Evolutionary conservation across 805 yeast species (phyloP), one percentile per base, ranked within the genome.

Genomic region (Kuraishia borneana): DNA sequence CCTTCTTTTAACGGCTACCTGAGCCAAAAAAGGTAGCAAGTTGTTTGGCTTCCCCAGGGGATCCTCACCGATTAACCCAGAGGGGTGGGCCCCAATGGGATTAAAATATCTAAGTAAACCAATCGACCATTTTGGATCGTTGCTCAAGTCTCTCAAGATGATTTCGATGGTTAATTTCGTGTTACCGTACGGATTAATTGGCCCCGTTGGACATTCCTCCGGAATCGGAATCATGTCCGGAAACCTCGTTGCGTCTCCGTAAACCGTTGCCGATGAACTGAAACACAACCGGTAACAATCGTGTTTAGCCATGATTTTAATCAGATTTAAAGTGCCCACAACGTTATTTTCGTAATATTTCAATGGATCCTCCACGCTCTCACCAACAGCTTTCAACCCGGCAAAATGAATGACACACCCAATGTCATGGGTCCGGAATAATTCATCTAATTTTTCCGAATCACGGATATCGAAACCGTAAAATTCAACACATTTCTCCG

Each of bases 1-100:
- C 32, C 82, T 63, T 49, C 83, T 68, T 14, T 83, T 83, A 32
- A 70, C 68, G 13, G 89, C 89, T 8, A 81, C 88, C 53, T 81
- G 85, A 3, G 87, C 83, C 50, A 83, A 62, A 50, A 61, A 76
- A 3, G 92, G 92, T 42, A 83, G 61, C 44, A 83, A 57, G 45
- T 83, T 82, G 57, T 79, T 80, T 32, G 94, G 89, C 34, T 74
- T 64, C 10, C 88, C 88, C 39, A 71, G 60, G 5, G 88, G 88
- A 51, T 82, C 88, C 48, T 83, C 94, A 26, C 94, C 94, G 39
- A 83, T 64, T 23, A 73, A 56, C 9, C 92, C 92, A 2, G 84
- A 73, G 3, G 88, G 83, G 50, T 83, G 94, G 13, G 92, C 89
- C 26, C 94, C 94, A 43, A 81, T 79, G 23, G 94, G 92, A 49